Base-by-base conservation (phyloP, 805 yeast genomes). In the Suhomyces sp. region DNA sequence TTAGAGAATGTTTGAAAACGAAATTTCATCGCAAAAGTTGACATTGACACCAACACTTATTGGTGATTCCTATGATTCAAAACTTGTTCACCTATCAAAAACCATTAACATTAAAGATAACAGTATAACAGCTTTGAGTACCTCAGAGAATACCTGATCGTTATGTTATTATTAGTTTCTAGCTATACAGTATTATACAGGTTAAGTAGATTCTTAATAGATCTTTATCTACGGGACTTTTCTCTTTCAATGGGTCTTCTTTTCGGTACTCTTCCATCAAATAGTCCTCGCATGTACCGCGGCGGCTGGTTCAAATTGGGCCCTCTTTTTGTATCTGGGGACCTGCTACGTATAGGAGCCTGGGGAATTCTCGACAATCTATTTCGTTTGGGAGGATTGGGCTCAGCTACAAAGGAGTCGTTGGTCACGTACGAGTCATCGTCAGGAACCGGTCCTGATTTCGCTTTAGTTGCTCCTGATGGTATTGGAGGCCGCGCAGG, bases 301-400 rank as follows among this genome's bases (percentile, higher is more conserved):
- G 79, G 78, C 1, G 76, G 72, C 57, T 75, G 79, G 61, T 74
- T 66, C 40, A 75, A 65, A 53, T 75, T 72, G n/a, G 79, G 79
- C 3, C 66, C 64, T 10, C 42, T 47, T 26, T 45, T 40, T 19
- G 45, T 19, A 36, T 29, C 50, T 31, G 26, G 52, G 33, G 42
- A 13, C 24, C 47, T 19, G 45, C 44, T 47, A 29, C 33, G 17
- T 12, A 24, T 38, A 27, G 50, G 38, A 40, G 61, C 57, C 36
- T 59, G 65, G 13, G 69, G 68, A 24, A 67, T 66, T 53, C 59
- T 57, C 15, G 70, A 59, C 6, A 51, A 47, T 26, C 58, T 27
- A 17, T 29, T 7, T 23, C 36, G 17, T 52, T 19, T 38, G 24
- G 33, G 45, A 4, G 46, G 36, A 1, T 48, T 10, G 0, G 74